Percentiles rank a stretch among this genome's conserved stretches.
Evolutionary conservation across 768 basidiomycete species (phyloP).

Genomic region (Cystobasidium onofrii): DNA sequence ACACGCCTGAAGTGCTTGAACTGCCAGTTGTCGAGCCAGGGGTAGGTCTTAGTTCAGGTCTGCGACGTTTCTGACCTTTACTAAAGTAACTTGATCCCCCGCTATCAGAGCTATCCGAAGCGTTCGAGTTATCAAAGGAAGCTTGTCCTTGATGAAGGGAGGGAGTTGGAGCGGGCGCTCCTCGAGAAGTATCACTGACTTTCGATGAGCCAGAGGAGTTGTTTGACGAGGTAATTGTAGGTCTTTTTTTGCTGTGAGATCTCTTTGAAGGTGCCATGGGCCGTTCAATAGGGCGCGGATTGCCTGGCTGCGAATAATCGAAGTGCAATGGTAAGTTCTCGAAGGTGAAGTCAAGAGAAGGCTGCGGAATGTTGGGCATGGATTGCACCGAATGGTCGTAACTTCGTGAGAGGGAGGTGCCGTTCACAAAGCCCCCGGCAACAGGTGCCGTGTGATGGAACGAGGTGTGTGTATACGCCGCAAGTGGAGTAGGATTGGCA

Average conservation of each 20-base stretch:
- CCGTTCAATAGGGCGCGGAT: neutral
- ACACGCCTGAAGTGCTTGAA: neutral
- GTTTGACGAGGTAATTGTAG: no score
- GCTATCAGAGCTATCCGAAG: neutral
- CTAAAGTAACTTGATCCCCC: neutral
- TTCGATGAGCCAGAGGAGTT: no score
- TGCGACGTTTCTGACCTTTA: neutral
- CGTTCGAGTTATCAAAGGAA: neutral
- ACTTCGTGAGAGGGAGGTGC: no score
- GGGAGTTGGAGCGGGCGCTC: no score
- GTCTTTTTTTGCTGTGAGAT: neutral
- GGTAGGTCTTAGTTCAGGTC: neutral
- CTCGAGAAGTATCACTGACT: no score
- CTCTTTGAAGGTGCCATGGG: no score
- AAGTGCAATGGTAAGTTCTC: neutral
- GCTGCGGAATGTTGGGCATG: no score
- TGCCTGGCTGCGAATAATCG: neutral
- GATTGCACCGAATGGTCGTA: no score
- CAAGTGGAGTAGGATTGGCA: no score
- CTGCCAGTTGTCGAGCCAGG: neutral
- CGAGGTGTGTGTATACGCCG: no score
- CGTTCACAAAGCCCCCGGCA: no score
- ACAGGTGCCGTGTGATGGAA: no score
- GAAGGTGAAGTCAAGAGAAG: neutral
- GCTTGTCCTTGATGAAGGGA: neutral